Base-by-base conservation (phyloP, 2,329 filamentous ascomycete species). In the Colletotrichum liaoningense region DNA sequence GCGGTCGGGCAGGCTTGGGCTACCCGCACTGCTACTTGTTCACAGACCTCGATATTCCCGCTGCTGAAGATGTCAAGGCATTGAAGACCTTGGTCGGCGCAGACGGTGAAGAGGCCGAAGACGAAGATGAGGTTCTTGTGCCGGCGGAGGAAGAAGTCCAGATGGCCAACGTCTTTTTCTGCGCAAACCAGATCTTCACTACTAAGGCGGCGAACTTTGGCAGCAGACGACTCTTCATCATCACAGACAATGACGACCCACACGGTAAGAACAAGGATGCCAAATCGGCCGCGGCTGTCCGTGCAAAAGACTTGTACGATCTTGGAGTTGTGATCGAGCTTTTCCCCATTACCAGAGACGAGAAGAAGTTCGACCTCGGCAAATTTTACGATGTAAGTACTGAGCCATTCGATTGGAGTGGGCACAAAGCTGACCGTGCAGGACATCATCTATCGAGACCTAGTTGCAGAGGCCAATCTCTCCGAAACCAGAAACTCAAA, bases 1-100 rank as follows among this genome's bases (percentile, higher is more conserved):
- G 91, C 71, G 90, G 88, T 59, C 86, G 87, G 8, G 87, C 86
- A 68, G 89, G 88, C 14, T 83, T 93, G 8, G 90, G 90, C 26
- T 98, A 97, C 79, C 95, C 95, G 2, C 93, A 98, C 81, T 98
- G 96, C 84, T 98, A 98, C 79, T 88, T 98, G 3, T 91, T 98
- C 73, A 93, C 92, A 9, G 95, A 98, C 79, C 89, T 99, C 4
- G 94, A 98, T 79, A 86, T 98, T 1, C 97, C 97, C 0, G 92
- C 93, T 4, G 96, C 95, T 0, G 89, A 93, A 22, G 95, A 98
- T 78, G 95, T 99, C 68, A 97, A 95, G 83, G 87, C 88, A 12
- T 83, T 99, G 55, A 93, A 93, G 77, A 87, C 87, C 26, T 81
- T 99, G 67, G 92, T 94, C 0, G 93, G 98, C 73, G 93, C 95